Evolutionary conservation across 164 flowering plant genomes (phyloP).

Genomic region (Vitis vinifera): ASM3070453v1 NC_081805.1:11336501-11337000

Average conservation of each 20-base stretch:
- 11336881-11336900: constrained; percentile 60
- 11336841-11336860: constrained; percentile 61
- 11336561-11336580: constrained; percentile 41
- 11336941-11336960: constrained; percentile 44
- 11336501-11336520: constrained; percentile 87
- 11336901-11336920: constrained; percentile 44
- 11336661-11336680: not conserved
- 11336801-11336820: constrained; percentile 62
- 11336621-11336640: not conserved
- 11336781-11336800: constrained; percentile 69
- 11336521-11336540: constrained; percentile 58
- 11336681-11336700: not conserved
- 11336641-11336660: not conserved
- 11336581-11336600: constrained; percentile 5
- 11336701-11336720: constrained; percentile 16
- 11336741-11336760: constrained; percentile 43
- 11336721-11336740: constrained; percentile 49
- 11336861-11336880: constrained; percentile 47
- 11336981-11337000: constrained; percentile 65
- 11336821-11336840: constrained; percentile 57
- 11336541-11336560: constrained; percentile 52
- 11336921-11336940: constrained; percentile 64
- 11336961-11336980: constrained; percentile 36
- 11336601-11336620: not conserved
- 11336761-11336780: constrained; percentile 47